Base-by-base conservation (phyloP, 306 rosid species). In the Glycine soja region DNA sequence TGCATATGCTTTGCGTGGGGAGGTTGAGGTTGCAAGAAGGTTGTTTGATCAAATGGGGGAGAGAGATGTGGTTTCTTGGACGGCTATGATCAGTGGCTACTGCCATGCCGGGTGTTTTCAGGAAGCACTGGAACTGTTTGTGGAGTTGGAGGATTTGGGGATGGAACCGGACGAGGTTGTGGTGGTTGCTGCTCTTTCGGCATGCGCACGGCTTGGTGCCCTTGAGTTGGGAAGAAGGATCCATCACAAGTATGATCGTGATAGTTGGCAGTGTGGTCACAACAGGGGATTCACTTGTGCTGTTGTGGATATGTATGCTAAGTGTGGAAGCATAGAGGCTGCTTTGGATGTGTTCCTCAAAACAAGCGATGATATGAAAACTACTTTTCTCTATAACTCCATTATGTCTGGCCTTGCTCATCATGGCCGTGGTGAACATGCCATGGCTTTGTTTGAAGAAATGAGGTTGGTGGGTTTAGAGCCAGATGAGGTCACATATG, bases 371-470 rank as follows among this genome's bases (percentile, higher is more conserved):
- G 61, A 69, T 82, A 2, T 18, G 54, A 85, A 48, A 69, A 80
- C 87, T 24, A 83, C 81, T 69, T 43, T 76, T 12, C 83, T 85
- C 76, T 82, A 82, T 56, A 88, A 88, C 70, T 85, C 83, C 36
- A 64, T 83, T n/a, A 56, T 88, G 74, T 88, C 86, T 77, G 91
- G 91, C 76, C 86, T 88, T 69, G 87, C 86, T 83, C 89, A 78
- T 72, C 89, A 85, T 51, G 89, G 91, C 43, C 86, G 32, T 36
- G 91, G 82, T 64, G 77, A 80, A 69, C 16, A 65, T 48, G 87
- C 91, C 53, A 15, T 80, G 6, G 54, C 68, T 16, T 34, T 85
- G 24, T 88, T 77, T 62, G 42, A 62, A 64, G 91, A 80, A 61
- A 85, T 88, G 91, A 40, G 45, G 57, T 47, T 77, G 40, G 47